Evolutionary conservation across 2,329 filamentous ascomycete genomes (phyloP), one percentile per base, ranked within the genome.

Genomic region (Fusarium globosum): DNA sequence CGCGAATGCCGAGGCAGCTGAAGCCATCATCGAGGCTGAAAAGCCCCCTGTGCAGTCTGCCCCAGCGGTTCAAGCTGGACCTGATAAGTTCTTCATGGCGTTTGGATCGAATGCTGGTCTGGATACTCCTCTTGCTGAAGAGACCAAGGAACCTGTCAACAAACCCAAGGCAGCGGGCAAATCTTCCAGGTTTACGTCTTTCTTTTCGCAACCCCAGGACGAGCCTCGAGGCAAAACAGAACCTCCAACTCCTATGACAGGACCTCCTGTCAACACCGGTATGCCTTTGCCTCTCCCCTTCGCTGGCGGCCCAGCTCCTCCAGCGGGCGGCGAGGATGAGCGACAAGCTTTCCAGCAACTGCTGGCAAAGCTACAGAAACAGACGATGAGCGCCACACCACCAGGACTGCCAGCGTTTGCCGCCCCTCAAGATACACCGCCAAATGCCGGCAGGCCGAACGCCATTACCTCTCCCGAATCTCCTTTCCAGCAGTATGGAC

Each of bases 291-390:
- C 76, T 39, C 55, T 78, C 45, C 71, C 72, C 26, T 65, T 65
- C 41, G 35, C 33, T 28, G 49, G 65, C 7, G 72, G 66, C 18
- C 80, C 81, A 61, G 81, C 83, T 53, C 73, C 82, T 21, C 57
- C 67, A 53, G 51, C 42, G 26, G 83, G 86, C 16, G 83, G 86
- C 11, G 90, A 91, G 70, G 89, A 91, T 59, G 95, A 97, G 78
- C 94, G 94, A 81, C 93, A 95, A 80, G 95, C 94, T 3, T 97
- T 98, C 82, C 90, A 94, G 73, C 89, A 91, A 49, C 89, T 98
- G 51, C 85, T 97, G 41, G 89, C 93, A 75, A 97, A 97, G 87
- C 88, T 97, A 45, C 92, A 95, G 69, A 85, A 85, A 65, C 88
- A 90, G 67, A 87, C 84, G 4, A 75, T 82, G 71, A 84, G 81